Conservation (phyloP, 2,329 filamentous ascomycete species). For the Escovopsis sp. region DNA sequence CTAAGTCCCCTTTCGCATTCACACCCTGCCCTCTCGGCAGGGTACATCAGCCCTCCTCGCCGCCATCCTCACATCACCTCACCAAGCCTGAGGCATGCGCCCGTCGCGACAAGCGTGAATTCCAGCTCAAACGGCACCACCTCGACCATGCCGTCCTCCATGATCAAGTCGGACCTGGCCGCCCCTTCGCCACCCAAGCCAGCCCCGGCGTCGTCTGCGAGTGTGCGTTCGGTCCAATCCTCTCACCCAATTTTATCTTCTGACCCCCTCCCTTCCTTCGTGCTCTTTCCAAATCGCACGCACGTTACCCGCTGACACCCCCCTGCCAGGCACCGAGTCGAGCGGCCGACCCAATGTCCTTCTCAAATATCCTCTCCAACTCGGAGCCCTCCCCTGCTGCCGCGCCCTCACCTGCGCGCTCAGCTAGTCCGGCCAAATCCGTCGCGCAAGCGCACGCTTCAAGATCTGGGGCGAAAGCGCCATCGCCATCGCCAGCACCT, state of each 20-base stretch:
- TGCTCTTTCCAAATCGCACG: not conserved
- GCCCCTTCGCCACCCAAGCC: constrained; percentile 26
- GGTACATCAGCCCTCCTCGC: constrained; percentile 29
- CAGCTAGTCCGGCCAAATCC: constrained; percentile 8
- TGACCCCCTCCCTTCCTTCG: constrained; percentile 4
- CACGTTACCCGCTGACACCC: not conserved
- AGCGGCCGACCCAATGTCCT: constrained; percentile 80
- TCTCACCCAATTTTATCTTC: constrained; percentile 1
- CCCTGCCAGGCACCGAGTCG: constrained; percentile 57
- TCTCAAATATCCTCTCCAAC: constrained; percentile 84
- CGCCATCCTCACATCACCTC: constrained; percentile 30
- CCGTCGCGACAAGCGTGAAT: constrained; percentile 19
- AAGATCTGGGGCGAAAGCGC: constrained; percentile 9
- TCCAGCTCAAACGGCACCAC: constrained; percentile 25
- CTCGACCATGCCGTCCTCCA: constrained; percentile 18
- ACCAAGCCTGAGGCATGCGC: constrained; percentile 31
- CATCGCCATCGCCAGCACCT: constrained; percentile 12
- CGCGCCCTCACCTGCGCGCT: constrained; percentile 5
- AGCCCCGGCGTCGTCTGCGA: constrained; percentile 19
- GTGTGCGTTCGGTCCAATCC: constrained; percentile 16
- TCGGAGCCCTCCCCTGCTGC: constrained; percentile 44
- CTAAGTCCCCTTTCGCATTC: constrained; percentile 37
- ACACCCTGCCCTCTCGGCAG: constrained; percentile 28
- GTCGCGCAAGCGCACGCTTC: not conserved
- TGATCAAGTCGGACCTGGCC: constrained; percentile 25